Evolutionary conservation across 192 early-diverging fungal genomes (phyloP), one percentile per base, ranked within the genome.

Genomic region (Coemansia sp.): DNA sequence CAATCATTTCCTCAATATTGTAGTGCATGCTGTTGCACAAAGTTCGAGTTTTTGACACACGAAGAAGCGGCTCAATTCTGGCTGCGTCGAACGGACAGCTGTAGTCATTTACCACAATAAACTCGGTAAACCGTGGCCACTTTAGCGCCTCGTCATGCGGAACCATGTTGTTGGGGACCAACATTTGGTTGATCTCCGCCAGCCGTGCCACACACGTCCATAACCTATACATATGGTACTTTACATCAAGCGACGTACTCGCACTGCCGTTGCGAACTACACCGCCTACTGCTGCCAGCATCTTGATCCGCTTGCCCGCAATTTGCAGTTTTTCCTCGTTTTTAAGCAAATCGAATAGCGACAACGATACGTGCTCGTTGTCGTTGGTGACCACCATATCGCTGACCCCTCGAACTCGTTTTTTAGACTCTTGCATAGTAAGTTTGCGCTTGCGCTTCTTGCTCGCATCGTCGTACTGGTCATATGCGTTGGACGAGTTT

Each of bases 191-290:
- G 0, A 72, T 48, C 20, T 72, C 60, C 0, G 21, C 20, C 2
- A 78, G 47, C 0, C 61, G 47, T 0, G 75, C 60, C 1, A 78
- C 66, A n/a, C 75, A 78, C 3, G 75, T 78, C 75, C 75, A 78
- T 18, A 78, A 60, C 5, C 75, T 55, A 26, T 78, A 78, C 63
- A 78, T 15, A 2, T 78, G 66, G 56, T 78, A 78, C 56, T 68
- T 67, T 11, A 65, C 63, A 20, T 78, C 75, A 18, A 66, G 25
- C 21, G 26, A 6, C 20, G 62, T 60, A 21, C 36, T 17, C 1
- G 63, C 34, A 11, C n/a, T 34, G 11, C 31, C 51, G 20, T 66
- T 73, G 5, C 76, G 67, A 1, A 79, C 56, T 0, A 72, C 47
- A 0, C 76, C 76, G 26, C 76, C 76, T 0, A 70, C 71, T 1